A percentile compares a stretch with the other conserved stretches of the same genome.
These are phyloP conservation scores for Fusarium oligoseptatum DNA, from an alignment of 2,329 filamentous ascomycete species.

Conservation along the genomic window DNA sequence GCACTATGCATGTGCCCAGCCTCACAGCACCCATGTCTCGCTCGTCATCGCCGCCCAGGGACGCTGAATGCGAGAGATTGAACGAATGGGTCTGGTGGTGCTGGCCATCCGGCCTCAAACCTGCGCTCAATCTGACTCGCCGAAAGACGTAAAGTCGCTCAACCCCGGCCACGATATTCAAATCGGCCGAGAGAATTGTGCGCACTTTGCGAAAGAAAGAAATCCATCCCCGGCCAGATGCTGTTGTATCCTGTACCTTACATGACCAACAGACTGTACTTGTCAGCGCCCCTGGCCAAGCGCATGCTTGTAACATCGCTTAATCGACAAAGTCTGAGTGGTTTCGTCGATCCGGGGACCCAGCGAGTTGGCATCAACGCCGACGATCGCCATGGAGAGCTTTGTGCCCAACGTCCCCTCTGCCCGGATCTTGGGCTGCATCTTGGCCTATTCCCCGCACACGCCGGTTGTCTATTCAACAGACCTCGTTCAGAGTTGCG, in stretches of 20 bases:
- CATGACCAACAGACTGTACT: conserved; percentile 14
- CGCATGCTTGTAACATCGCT: conserved; percentile 34
- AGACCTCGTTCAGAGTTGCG: conserved; percentile 1
- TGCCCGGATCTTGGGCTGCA: conserved; percentile 21
- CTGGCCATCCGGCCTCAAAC: conserved; percentile 38
- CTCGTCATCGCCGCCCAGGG: conserved; percentile 8
- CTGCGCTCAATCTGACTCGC: conserved; percentile 47
- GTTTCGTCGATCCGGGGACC: conserved; percentile 30
- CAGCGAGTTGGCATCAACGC: conserved; percentile 22
- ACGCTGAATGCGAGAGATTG: conserved; percentile 6
- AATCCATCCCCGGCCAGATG: conserved; percentile 7
- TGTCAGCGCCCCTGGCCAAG: conserved; percentile 15
- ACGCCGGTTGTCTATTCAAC: neutral
- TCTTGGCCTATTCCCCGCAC: conserved; percentile 25
- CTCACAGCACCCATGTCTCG: conserved; percentile 11
- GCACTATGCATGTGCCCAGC: conserved; percentile 4
- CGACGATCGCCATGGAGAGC: conserved; percentile 13
- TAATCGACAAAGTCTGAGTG: conserved; percentile 20
- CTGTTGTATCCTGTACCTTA: conserved; percentile 22
- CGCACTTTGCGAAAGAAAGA: conserved; percentile 20
- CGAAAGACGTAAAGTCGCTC: conserved; percentile 29
- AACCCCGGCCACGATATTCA: conserved; percentile 32
- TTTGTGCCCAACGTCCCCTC: conserved; percentile 44
- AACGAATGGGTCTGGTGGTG: conserved; percentile 23
- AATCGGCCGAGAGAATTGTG: conserved; percentile 40